Evolutionary conservation across 805 yeast genomes (phyloP).

Genomic region (Candida oleophila): DNA sequence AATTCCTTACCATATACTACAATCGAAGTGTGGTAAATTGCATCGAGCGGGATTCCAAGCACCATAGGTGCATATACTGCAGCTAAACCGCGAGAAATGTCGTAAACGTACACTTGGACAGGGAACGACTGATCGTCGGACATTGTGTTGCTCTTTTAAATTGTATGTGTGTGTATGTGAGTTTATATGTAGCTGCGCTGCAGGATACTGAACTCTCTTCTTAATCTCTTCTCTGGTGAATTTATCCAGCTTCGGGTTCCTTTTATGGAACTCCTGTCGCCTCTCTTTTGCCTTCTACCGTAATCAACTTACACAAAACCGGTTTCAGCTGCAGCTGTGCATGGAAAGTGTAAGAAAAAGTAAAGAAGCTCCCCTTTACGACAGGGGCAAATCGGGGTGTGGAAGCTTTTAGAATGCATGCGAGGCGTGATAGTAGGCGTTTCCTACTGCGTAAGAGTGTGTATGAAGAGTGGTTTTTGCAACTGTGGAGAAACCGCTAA

Average conservation of each 20-base stretch:
- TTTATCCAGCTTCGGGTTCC: background rate
- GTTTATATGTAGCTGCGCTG: too few species aligned
- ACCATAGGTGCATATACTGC: conserved; percentile 46
- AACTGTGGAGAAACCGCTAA: too few species aligned
- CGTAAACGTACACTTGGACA: conserved; percentile 61
- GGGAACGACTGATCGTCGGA: conserved; percentile 27
- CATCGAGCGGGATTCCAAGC: conserved; percentile 56
- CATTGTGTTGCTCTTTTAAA: background rate
- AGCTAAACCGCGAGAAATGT: conserved; percentile 63
- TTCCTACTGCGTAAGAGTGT: too few species aligned
- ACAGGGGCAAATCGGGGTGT: background rate
- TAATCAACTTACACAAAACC: background rate
- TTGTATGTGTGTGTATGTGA: background rate
- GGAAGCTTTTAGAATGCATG: background rate
- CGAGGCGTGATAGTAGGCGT: too few species aligned
- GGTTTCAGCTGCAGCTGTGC: background rate
- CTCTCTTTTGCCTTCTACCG: background rate
- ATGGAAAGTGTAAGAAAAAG: background rate
- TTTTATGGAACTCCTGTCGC: background rate
- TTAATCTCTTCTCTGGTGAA: too few species aligned
- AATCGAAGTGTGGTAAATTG: conserved; percentile 66
- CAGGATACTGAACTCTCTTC: too few species aligned
- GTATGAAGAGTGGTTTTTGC: too few species aligned
- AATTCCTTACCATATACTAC: conserved; percentile 54
- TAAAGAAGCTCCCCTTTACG: background rate